phyloP scores from a whole-genome alignment of 2,329 filamentous ascomycete species.

The Fusarium bulbicola region DNA sequence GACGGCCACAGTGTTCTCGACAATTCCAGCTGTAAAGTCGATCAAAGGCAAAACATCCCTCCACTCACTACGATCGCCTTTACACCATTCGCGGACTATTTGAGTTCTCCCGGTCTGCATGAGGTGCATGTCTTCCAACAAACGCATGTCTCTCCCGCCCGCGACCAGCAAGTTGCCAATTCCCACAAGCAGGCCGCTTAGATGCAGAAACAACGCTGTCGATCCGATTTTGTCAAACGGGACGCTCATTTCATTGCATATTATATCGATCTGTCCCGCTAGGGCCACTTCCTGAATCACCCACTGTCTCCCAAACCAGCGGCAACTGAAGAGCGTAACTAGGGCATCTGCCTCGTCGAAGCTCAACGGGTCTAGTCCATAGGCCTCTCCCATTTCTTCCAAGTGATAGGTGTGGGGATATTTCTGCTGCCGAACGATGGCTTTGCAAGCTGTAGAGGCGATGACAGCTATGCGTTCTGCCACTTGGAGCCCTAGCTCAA shows the following conservation, averaged over 20 bases:
- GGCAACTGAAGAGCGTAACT: not conserved
- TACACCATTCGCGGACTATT: not conserved
- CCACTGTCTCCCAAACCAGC: not conserved
- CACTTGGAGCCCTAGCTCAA: not conserved
- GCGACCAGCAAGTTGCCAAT: not conserved
- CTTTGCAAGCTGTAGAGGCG: not conserved
- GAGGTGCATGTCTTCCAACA: not conserved
- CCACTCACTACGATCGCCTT: not conserved
- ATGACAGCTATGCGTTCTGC: not conserved
- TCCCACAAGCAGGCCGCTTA: not conserved
- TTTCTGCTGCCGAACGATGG: not conserved
- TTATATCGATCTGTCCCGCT: not conserved
- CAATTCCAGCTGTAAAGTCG: not conserved
- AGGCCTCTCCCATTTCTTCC: not conserved
- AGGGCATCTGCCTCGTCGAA: not conserved
- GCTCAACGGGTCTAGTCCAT: not conserved
- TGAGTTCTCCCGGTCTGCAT: not conserved
- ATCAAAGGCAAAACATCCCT: not conserved
- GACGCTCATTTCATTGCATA: not conserved
- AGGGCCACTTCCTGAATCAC: not conserved
- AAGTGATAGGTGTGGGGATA: not conserved
- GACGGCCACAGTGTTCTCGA: not conserved
- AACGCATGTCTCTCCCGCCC: not conserved
- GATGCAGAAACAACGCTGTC: not conserved
- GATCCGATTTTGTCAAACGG: not conserved